Evolutionary conservation across 306 rosid species (phyloP), one percentile per base, ranked within the genome.

Genomic region (Abrus pulchellus): DNA sequence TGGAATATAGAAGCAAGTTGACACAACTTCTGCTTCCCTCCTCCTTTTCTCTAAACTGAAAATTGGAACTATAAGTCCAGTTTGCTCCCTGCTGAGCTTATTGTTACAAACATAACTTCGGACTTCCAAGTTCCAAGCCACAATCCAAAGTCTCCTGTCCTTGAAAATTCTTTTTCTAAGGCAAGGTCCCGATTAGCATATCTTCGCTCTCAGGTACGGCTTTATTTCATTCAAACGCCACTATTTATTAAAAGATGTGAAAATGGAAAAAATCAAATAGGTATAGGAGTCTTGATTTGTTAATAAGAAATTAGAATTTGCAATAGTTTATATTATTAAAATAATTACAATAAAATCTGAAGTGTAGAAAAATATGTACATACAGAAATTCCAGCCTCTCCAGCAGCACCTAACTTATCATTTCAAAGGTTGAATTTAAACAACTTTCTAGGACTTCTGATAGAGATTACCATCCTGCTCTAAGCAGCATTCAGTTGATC

Each of bases 1-100:
- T 48, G 56, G 78, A 82, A 82, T 74, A 56, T 50, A 64, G 72
- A 70, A 76, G 78, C 55, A 74, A 27, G 41, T 57, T 50, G 13
- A n/a, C 75, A 40, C 44, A 62, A 55, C 29, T 80, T 71, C 20
- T 61, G 78, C 13, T 47, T 38, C 71, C 3, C 6, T 55, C 20
- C 34, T 78, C 67, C 56, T 44, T 57, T 30, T 6, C 34, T 67
- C 56, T 33, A 38, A n/a, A 45, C 82, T 53, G 44, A 53, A 65
- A 65, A 32, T 76, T 76, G 41, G 43, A 38, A 38, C 4, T 5
- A 38, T 38, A 5, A 38, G 5, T 38, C 41, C 61, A 45, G 10
- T 20, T 40, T 27, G 44, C 66, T 53, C 64, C 30, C 12, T 11
- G 49, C 14, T 54, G 29, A 64, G 41, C 81, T 63, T 11, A 40